A percentile compares a stretch with the other conserved stretches of the same genome.
These are phyloP conservation scores for Suillus cothurnatus DNA, from an alignment of 768 basidiomycete genomes.

Conservation along the genomic window DNA sequence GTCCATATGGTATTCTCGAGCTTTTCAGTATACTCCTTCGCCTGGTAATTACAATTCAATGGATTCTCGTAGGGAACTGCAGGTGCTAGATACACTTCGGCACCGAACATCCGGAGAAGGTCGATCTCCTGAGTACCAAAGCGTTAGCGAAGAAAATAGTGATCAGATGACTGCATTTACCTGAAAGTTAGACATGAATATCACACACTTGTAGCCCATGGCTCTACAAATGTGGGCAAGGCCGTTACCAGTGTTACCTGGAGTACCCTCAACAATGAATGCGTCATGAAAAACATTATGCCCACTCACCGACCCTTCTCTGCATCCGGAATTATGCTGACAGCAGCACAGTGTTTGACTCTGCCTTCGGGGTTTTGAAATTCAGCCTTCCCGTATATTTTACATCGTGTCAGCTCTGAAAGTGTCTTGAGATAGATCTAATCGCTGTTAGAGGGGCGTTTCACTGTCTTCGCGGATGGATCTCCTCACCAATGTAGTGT, in stretches of 20 bases:
- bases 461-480: background rate
- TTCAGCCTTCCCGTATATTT: constrained; percentile 94
- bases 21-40: constrained; percentile 77
- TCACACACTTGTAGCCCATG: constrained; percentile 94
- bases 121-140: constrained; percentile 78
- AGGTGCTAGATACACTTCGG: constrained; percentile 94
- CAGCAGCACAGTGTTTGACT: constrained; percentile 95
- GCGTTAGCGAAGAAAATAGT: background rate
- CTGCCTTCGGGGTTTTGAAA: constrained; percentile 98
- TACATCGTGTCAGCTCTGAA: constrained; percentile 80
- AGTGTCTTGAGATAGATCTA: constrained; percentile 84
- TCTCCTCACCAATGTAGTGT: constrained; percentile 82
- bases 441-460: constrained; percentile 9
- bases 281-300: background rate
- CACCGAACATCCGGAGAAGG: constrained; percentile 94
- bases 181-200: constrained; percentile 98
- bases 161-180: constrained; percentile 34
- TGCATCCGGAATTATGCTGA: constrained; percentile 84
- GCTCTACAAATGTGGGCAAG: constrained; percentile 93
- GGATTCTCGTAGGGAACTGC: constrained; percentile 97
- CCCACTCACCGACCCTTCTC: constrained; percentile 76
- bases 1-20: constrained; percentile 91
- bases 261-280: constrained; percentile 90
- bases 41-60: constrained; percentile 96
- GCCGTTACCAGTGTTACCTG: constrained; percentile 97